Conservation (phyloP, 2,329 filamentous ascomycete species). For the Botrytis squamosa region DNA sequence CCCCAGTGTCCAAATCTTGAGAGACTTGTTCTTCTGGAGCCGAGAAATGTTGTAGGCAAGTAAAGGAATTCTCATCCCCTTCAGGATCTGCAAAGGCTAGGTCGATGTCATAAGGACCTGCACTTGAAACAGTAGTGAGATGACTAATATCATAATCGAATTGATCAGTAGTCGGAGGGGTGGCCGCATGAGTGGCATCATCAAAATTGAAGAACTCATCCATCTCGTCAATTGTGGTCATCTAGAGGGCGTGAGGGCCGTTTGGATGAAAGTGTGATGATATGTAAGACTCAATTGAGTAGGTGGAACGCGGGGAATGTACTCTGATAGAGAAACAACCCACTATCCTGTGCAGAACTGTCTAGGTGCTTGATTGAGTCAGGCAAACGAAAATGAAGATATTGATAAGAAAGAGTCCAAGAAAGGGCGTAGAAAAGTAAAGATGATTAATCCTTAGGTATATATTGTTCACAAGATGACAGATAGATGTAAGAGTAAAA, state of each 20-base stretch:
- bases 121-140: slow-evolving; percentile 13
- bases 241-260: slow-evolving; percentile 34
- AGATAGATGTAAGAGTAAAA: background rate
- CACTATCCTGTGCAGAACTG: background rate
- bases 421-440: slow-evolving; percentile 28
- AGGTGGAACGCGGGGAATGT: background rate
- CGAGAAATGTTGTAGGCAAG: slow-evolving; percentile 58
- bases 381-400: background rate
- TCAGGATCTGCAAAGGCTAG: slow-evolving; percentile 55
- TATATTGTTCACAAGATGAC: background rate
- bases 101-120: slow-evolving; percentile 46
- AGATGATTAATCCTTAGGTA: slow-evolving; percentile 9
- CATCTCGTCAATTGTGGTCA: slow-evolving; percentile 46
- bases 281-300: background rate
- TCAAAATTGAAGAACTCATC: slow-evolving; percentile 67
- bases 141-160: slow-evolving; percentile 11
- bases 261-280: background rate
- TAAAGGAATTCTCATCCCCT: slow-evolving; percentile 60
- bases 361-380: background rate
- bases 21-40: slow-evolving; percentile 39
- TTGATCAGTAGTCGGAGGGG: slow-evolving; percentile 22
- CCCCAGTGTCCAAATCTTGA: slow-evolving; percentile 35
- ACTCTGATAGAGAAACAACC: background rate
- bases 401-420: slow-evolving; percentile 24
- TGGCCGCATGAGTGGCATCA: slow-evolving; percentile 42